Percentiles rank a stretch among this genome's conserved stretches.
Evolutionary conservation across 2,329 filamentous ascomycete genomes (phyloP).

Genomic region (Aspergillus japonicus): DNA sequence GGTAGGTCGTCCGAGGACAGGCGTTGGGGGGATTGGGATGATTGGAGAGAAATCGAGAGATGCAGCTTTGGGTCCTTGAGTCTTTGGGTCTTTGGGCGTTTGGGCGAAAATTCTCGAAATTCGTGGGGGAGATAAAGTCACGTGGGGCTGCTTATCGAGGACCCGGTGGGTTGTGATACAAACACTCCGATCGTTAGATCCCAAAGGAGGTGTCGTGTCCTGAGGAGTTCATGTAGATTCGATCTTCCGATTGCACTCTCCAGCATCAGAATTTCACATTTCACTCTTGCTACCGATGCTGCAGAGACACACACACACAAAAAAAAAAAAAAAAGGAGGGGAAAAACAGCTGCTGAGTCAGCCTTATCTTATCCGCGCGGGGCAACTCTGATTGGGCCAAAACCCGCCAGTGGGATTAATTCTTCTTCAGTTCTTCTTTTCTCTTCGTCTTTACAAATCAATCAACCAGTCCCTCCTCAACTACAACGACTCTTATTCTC

Average conservation of each 20-base stretch:
- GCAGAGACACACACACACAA: too few relatives aligned
- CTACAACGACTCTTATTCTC: not conserved
- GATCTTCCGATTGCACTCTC: too few relatives aligned
- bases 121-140: not conserved
- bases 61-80: not conserved
- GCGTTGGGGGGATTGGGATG: not conserved
- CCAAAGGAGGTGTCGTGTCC: too few relatives aligned
- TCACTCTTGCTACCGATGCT: too few relatives aligned
- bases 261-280: too few relatives aligned
- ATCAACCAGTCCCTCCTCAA: not conserved
- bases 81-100: not conserved
- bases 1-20: not conserved
- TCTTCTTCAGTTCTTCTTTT: not conserved
- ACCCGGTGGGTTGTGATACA: not conserved
- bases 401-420: not conserved
- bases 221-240: too few relatives aligned
- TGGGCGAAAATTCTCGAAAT: not conserved
- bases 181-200: too few relatives aligned
- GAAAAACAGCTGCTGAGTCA: conserved; percentile 24
- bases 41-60: not conserved
- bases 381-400: conserved; percentile 8
- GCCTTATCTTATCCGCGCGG: conserved; percentile 27
- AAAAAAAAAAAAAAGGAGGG: too few relatives aligned
- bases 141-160: not conserved
- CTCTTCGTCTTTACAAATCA: conserved; percentile 4